Percentiles rank a stretch among this genome's conserved stretches.
Conservation (phyloP, 805 yeast genomes). For the Debaryomyces hansenii region DNA sequence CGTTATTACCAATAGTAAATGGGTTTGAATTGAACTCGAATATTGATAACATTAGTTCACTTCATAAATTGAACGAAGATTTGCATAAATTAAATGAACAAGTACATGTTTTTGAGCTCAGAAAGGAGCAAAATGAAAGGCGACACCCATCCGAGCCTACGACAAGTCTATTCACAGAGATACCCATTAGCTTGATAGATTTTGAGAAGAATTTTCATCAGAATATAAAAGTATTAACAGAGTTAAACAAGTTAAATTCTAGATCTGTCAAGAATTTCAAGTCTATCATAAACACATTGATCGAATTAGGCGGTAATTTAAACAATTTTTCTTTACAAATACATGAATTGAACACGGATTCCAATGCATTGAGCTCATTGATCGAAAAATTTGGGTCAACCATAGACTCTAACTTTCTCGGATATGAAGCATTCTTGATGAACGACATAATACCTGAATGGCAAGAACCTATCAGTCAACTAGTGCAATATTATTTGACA, state of each 20-base stretch:
- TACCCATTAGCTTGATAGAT: slow-evolving; percentile 31
- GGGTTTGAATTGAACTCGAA: slow-evolving; percentile 35
- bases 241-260: slow-evolving; percentile 38
- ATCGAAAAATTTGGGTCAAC: slow-evolving; percentile 56
- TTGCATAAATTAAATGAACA: slow-evolving; percentile 33
- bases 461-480: slow-evolving; percentile 52
- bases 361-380: slow-evolving; percentile 26
- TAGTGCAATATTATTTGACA: slow-evolving; percentile 44
- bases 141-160: background rate
- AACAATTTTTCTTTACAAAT: slow-evolving; percentile 54
- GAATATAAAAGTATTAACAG: slow-evolving; percentile 30
- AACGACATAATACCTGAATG: slow-evolving; percentile 40
- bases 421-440: slow-evolving; percentile 44
- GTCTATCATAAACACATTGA: slow-evolving; percentile 35
- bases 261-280: slow-evolving; percentile 41
- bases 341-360: slow-evolving; percentile 20
- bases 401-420: slow-evolving; percentile 50
- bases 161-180: slow-evolving; percentile 6
- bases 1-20: slow-evolving; percentile 45
- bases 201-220: slow-evolving; percentile 36
- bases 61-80: slow-evolving; percentile 36
- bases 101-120: slow-evolving; percentile 26
- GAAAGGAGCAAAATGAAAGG: slow-evolving; percentile 11
- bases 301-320: slow-evolving; percentile 57
- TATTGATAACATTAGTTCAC: slow-evolving; percentile 29